Percentiles rank a stretch among this genome's conserved stretches.
Evolutionary conservation across 768 basidiomycete genomes (phyloP).

Genomic region (Xerocomus brunneocitrinus): DNA sequence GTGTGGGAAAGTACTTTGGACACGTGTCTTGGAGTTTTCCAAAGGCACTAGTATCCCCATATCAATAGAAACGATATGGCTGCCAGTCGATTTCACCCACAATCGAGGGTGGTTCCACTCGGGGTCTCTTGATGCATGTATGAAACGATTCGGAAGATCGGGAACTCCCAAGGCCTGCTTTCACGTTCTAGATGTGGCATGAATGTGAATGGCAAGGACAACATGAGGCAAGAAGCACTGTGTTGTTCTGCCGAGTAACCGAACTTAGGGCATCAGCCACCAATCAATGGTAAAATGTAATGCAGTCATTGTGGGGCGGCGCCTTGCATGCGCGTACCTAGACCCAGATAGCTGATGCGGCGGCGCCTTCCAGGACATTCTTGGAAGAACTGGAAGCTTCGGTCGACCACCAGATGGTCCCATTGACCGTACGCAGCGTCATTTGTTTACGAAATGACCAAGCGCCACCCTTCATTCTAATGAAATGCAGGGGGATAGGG

Average conservation of each 20-base stretch:
- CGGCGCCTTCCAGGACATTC: slow-evolving; percentile 8
- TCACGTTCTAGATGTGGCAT: slow-evolving; percentile 23
- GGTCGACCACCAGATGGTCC: slow-evolving; percentile 5
- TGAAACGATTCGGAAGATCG: slow-evolving; percentile 20
- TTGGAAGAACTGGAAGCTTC: slow-evolving; percentile 9
- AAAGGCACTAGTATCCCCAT: not conserved
- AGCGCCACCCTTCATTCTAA: slow-evolving; percentile 18
- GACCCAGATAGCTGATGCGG: slow-evolving; percentile 8
- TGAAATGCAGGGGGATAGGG: slow-evolving; percentile 19
- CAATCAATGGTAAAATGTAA: slow-evolving; percentile 10
- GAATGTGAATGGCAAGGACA: slow-evolving; percentile 25
- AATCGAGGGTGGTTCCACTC: not conserved
- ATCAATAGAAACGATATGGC: not conserved
- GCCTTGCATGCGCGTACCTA: slow-evolving; percentile 9
- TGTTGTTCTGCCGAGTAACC: slow-evolving; percentile 12
- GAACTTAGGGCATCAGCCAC: slow-evolving; percentile 14
- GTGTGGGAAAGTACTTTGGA: not conserved
- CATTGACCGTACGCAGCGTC: slow-evolving; percentile 8
- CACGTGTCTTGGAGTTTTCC: slow-evolving; percentile 4
- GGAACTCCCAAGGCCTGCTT: slow-evolving; percentile 8
- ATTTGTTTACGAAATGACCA: slow-evolving; percentile 10
- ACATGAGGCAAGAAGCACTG: slow-evolving; percentile 29
- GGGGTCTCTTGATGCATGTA: slow-evolving; percentile 20
- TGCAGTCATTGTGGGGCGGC: slow-evolving; percentile 16
- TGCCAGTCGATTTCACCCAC: not conserved